Evolutionary conservation across 768 basidiomycete species (phyloP), one percentile per base, ranked within the genome.

Genomic region (Lactifluus rugatus): DNA sequence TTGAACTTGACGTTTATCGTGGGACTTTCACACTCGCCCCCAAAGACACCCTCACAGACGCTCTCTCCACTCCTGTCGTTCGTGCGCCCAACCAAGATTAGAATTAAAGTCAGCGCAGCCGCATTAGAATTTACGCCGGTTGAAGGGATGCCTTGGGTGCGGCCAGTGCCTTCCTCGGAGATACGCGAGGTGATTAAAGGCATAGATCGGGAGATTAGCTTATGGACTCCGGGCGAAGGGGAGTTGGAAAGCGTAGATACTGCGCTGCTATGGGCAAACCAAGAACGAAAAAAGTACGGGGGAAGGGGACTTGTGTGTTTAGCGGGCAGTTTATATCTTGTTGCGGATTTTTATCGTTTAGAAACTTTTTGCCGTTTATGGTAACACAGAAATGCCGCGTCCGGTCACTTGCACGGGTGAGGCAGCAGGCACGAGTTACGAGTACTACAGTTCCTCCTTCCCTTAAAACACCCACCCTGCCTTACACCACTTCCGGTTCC

Each of bases 121-220:
- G 72, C 82, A 1, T 66, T 86, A 21, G 69, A 70, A 16, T 95
- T 94, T 69, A 77, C 83, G 2, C 82, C 81, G 4, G 89, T 93
- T 0, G 88, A 85, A 3, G 89, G 85, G 2, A 98, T 99, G 96
- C 91, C 94, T 0, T 99, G 96, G 96, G 84, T 98, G 25, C 78
- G 74, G 37, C 73, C 84, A 3, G 84, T 85, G 0, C 68, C 80
- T 7, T 75, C 79, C 3, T 69, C 69, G 2, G 78, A 80, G 48
- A 64, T 94, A 53, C 70, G 66, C 21, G 70, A 72, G 16, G 76
- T 74, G 0, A 80, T 84, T 19, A 60, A 57, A 45, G 61, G 61
- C 32, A 70, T 85, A 5, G 67, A 73, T 3, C 77, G 78, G 5
- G 71, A 70, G n/a, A 74, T 73, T 44, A 73, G 78, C 17, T 57